These are phyloP conservation scores for Neonectria hederae DNA, from an alignment of 2,329 filamentous ascomycete genomes.

Conservation along the genomic window DNA sequence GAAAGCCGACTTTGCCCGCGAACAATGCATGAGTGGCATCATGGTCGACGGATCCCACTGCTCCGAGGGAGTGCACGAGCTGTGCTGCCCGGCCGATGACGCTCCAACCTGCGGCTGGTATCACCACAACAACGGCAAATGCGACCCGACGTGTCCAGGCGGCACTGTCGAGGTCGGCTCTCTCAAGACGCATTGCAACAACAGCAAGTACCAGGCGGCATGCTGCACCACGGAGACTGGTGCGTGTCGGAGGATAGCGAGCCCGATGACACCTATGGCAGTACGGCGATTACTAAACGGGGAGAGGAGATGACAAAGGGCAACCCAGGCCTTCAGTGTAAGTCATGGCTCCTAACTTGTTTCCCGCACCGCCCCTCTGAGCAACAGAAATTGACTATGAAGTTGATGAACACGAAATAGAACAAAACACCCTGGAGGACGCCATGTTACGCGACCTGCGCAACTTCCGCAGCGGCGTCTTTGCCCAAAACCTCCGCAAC, in stretches of 20 bases:
- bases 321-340: constrained; percentile 12
- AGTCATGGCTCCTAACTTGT: constrained; percentile 3
- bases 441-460: constrained; percentile 4
- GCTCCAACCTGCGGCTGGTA: constrained; percentile 23
- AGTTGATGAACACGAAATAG: constrained; percentile 17
- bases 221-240: constrained; percentile 20
- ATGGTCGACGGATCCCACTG: constrained; percentile 24
- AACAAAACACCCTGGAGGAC: constrained; percentile 11
- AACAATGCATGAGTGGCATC: constrained; percentile 15
- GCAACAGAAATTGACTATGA: constrained; percentile 1
- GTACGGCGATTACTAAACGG: background rate
- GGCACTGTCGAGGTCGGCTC: constrained; percentile 20
- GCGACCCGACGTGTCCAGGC: constrained; percentile 12
- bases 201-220: constrained; percentile 24
- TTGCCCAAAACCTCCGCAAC: constrained; percentile 4
- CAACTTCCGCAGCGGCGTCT: background rate
- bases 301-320: constrained; percentile 14
- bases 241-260: constrained; percentile 19
- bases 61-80: constrained; percentile 8
- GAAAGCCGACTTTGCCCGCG: constrained; percentile 10
- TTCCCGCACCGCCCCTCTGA: background rate
- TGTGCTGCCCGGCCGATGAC: constrained; percentile 22
- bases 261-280: constrained; percentile 5
- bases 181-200: constrained; percentile 19
- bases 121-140: constrained; percentile 22